Percentiles rank a stretch among this genome's conserved stretches.
Conservation (phyloP, 176 grass and related monocot species). For the Ensete ventricosum region DNA sequence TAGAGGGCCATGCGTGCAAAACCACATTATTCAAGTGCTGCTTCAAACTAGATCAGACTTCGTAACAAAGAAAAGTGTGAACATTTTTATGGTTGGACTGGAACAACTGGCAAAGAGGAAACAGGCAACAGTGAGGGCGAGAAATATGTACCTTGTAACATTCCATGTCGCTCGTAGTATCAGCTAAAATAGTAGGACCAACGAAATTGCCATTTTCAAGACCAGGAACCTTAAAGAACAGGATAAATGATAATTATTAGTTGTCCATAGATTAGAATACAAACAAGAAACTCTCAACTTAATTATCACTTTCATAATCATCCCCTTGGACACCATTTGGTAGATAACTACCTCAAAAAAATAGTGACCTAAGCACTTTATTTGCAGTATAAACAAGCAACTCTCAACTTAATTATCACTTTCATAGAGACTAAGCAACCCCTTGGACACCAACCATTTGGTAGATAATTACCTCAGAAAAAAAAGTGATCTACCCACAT, state of each 20-base stretch:
- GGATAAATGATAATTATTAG: neutral
- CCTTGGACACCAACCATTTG: neutral
- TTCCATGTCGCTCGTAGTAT: conserved; percentile 74
- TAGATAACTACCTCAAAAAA: neutral
- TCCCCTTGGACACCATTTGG: neutral
- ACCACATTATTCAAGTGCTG: neutral
- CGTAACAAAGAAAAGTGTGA: neutral
- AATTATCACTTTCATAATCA: neutral
- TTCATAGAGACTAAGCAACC: too few relatives aligned
- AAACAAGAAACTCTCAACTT: neutral
- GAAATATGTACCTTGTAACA: conserved; percentile 64
- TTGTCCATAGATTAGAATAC: neutral
- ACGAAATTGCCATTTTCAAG: conserved; percentile 85
- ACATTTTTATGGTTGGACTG: neutral
- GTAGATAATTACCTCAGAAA: neutral
- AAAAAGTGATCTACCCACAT: neutral
- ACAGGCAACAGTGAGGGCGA: neutral
- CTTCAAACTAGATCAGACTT: neutral
- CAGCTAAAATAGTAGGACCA: conserved; percentile 82
- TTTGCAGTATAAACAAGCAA: neutral
- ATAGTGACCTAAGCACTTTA: too few relatives aligned
- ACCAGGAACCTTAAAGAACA: conserved; percentile 47
- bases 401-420: neutral
- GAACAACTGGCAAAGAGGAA: conserved; percentile 1
- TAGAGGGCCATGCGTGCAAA: neutral